Evolutionary conservation across 306 rosid genomes (phyloP).

Genomic region (Quercus bicolor): DNA sequence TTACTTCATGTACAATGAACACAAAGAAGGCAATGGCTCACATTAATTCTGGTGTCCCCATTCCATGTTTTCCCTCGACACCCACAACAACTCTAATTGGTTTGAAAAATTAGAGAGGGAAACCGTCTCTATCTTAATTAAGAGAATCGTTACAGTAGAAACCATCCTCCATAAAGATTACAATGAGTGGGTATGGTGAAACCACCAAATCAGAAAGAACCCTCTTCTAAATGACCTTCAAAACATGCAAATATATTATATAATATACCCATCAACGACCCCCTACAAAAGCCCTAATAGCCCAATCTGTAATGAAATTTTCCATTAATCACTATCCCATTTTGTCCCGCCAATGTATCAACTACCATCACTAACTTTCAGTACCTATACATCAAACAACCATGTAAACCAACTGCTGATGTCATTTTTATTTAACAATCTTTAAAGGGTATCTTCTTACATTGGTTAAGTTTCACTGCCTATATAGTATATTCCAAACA

Average conservation of each 20-base stretch:
- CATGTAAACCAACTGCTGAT: neutral
- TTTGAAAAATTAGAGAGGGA: conserved; percentile 7
- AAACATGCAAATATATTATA: neutral
- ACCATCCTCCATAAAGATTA: conserved; percentile 31
- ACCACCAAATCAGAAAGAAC: conserved; percentile 30
- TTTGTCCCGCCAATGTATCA: neutral
- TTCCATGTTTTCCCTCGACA: conserved; percentile 16
- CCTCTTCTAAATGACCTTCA: conserved; percentile 5
- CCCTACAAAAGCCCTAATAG: conserved; percentile 3
- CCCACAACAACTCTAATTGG: conserved; percentile 20
- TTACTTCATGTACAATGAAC: too few species aligned
- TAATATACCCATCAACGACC: neutral
- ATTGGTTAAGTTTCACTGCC: neutral
- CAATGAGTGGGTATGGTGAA: conserved; percentile 32
- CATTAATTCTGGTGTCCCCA: neutral
- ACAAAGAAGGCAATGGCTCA: too few species aligned
- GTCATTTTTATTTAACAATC: neutral
- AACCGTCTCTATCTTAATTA: conserved; percentile 1
- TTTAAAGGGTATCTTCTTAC: too few species aligned
- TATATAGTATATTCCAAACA: neutral
- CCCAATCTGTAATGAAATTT: conserved; percentile 2
- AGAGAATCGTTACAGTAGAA: conserved; percentile 7
- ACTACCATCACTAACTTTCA: conserved; percentile 6
- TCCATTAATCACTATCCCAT: neutral
- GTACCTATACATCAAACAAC: neutral